Base-by-base conservation (phyloP, 148 eudicot species). In the Vaccinium myrtillus region DNA sequence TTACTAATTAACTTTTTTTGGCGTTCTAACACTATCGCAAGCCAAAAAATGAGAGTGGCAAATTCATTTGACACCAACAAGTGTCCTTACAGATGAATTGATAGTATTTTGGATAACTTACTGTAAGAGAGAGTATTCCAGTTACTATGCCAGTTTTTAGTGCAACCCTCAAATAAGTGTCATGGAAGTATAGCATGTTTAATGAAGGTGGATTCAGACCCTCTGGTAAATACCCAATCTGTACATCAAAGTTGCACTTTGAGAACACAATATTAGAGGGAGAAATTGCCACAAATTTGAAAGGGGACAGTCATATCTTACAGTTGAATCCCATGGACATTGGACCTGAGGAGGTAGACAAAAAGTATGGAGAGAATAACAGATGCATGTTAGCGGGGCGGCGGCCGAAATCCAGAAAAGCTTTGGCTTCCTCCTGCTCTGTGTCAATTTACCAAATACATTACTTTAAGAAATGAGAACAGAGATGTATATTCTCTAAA, bases 191-290 rank as follows among this genome's bases (percentile, higher is more conserved):
- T 36, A 93, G 83, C 95, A 92, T 91, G 89, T 93, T 92, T 82
- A 88, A 15, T 84, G 99, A 96, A 82, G 98, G 92, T 73, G 98
- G 99, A 81, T 96, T 96, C 53, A 96, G 84, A n/a, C 99, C 99
- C 88, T 93, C 90, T 25, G 91, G 92, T 86, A 96, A 89, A 82
- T 93, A 81, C 27, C 98, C 98, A 87, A 96, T 93, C 99, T 96
- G 88, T 54, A 54, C 77, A 59, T 59, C 63, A 54, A n/a, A 69
- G 4, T 18, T 58, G 63, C 8, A 58, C 6, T 58, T 19, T 58
- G n/a, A 58, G 6, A 58, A 16, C 63, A 58, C 7, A 58, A 5
- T 56, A 11, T 2, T 9, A 12, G 55, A 56, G 23, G 16, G 61
- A 56, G 6, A 14, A 16, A 15, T 58, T 58, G 6, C 19, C 63